Evolutionary conservation across 768 basidiomycete species (phyloP).

Genomic region (Pulveroboletus sp.): DNA sequence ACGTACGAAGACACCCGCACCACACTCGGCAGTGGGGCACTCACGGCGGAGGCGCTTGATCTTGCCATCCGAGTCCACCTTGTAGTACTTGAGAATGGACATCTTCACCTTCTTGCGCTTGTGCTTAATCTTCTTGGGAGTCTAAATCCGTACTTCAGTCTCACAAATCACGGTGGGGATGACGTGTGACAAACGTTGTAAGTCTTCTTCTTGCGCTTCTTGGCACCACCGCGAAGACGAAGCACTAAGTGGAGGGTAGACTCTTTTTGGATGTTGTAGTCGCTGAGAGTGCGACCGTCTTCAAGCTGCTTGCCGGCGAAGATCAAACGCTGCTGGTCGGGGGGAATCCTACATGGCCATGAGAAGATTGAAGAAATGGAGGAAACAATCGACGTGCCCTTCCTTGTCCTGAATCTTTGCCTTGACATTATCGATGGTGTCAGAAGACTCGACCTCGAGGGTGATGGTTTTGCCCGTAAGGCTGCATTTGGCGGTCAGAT

Average conservation of each 20-base stretch:
- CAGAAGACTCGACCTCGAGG: slow-evolving; percentile 95
- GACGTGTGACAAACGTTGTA: slow-evolving; percentile 73
- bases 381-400: slow-evolving; percentile 47
- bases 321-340: slow-evolving; percentile 96
- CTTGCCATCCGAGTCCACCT: slow-evolving; percentile 99
- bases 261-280: slow-evolving; percentile 99
- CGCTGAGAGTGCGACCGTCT: slow-evolving; percentile 92
- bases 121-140: slow-evolving; percentile 99
- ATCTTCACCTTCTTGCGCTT: slow-evolving; percentile 99
- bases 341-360: slow-evolving; percentile 59
- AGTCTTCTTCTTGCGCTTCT: slow-evolving; percentile 99
- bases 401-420: slow-evolving; percentile 98
- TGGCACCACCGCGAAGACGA: slow-evolving; percentile 97
- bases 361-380: background rate
- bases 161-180: background rate
- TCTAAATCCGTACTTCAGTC: slow-evolving; percentile 39
- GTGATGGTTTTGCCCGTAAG: slow-evolving; percentile 99
- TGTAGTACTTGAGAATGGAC: slow-evolving; percentile 99
- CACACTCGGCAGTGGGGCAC: slow-evolving; percentile 81
- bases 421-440: slow-evolving; percentile 98
- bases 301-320: slow-evolving; percentile 99
- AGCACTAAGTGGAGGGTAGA: slow-evolving; percentile 97
- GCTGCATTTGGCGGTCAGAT: slow-evolving; percentile 40
- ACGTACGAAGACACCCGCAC: slow-evolving; percentile 81
- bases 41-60: slow-evolving; percentile 99